phyloP scores from a whole-genome alignment of 2,329 filamentous ascomycete species.

The Kalmusia sp. region DNA sequence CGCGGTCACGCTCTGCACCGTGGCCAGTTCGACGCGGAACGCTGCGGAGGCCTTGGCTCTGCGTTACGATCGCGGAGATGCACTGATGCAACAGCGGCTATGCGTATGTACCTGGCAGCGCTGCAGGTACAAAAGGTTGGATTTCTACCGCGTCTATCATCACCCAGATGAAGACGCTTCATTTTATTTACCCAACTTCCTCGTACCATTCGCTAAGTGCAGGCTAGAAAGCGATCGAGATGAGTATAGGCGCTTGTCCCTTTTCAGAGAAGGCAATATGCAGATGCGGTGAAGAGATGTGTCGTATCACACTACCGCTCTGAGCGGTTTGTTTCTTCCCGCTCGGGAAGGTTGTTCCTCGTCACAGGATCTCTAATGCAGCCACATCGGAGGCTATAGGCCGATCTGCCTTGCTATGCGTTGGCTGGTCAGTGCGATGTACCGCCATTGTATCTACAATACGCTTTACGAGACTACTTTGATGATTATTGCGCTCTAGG shows the following conservation, averaged over 20 bases:
- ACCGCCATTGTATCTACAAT: neutral
- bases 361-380: neutral
- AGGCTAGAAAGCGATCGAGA: neutral
- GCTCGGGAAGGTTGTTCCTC: neutral
- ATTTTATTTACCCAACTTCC: too few species aligned
- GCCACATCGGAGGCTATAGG: neutral
- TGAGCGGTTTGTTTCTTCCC: neutral
- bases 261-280: neutral
- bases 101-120: neutral
- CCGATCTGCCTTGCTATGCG: neutral
- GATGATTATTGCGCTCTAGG: too few species aligned
- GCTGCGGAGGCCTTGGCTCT: conserved; percentile 1
- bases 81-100: too few species aligned
- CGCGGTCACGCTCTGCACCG: conserved; percentile 16
- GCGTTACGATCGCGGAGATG: neutral
- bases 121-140: neutral
- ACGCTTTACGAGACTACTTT: too few species aligned
- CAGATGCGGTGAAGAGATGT: neutral
- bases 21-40: conserved; percentile 12
- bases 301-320: neutral
- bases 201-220: too few species aligned
- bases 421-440: conserved; percentile 5
- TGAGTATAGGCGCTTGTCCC: neutral
- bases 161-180: too few species aligned
- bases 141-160: too few species aligned